phyloP scores from a whole-genome alignment of 371 early-diverging fungal genomes.

The Syncephalastrum contaminatum region DNA sequence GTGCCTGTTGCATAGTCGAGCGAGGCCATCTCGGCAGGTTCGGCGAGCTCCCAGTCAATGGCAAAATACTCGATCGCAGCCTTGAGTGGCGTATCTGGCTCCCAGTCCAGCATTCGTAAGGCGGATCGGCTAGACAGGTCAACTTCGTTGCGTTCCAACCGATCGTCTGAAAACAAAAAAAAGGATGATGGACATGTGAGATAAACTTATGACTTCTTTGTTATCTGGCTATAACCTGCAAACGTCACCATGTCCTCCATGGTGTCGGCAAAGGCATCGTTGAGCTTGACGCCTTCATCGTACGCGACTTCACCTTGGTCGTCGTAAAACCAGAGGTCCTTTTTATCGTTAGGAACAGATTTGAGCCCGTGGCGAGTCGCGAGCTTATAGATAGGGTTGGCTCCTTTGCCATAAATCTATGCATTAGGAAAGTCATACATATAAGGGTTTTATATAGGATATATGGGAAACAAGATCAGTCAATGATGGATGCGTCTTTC shows the following conservation, averaged over 20 bases:
- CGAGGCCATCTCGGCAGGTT: slow-evolving; percentile 44
- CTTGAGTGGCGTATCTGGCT: slow-evolving; percentile 34
- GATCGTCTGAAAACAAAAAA: slow-evolving; percentile 5
- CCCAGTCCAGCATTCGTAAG: slow-evolving; percentile 35
- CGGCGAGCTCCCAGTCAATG: slow-evolving; percentile 49
- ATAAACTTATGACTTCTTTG: background rate
- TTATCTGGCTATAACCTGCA: slow-evolving; percentile 26
- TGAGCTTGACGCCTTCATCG: slow-evolving; percentile 11
- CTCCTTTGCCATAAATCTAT: slow-evolving; percentile 47
- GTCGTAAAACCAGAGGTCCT: slow-evolving; percentile 35
- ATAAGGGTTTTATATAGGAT: no score
- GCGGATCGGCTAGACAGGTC: slow-evolving; percentile 44
- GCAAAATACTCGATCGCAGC: slow-evolving; percentile 48
- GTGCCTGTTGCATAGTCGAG: slow-evolving; percentile 45
- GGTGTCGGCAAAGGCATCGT: slow-evolving; percentile 18
- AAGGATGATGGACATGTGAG: background rate
- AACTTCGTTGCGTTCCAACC: slow-evolving; percentile 29
- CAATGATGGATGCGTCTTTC: no score
- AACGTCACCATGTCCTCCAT: slow-evolving; percentile 30
- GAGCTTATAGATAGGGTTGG: slow-evolving; percentile 40
- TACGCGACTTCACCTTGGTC: slow-evolving; percentile 22
- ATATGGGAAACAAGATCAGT: background rate
- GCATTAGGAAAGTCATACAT: background rate
- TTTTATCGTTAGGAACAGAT: slow-evolving; percentile 38
- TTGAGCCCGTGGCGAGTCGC: slow-evolving; percentile 33